Evolutionary conservation across 116 monocot genomes (phyloP), one percentile per base, ranked within the genome.

Genomic region (Cymodocea nodosa): DNA sequence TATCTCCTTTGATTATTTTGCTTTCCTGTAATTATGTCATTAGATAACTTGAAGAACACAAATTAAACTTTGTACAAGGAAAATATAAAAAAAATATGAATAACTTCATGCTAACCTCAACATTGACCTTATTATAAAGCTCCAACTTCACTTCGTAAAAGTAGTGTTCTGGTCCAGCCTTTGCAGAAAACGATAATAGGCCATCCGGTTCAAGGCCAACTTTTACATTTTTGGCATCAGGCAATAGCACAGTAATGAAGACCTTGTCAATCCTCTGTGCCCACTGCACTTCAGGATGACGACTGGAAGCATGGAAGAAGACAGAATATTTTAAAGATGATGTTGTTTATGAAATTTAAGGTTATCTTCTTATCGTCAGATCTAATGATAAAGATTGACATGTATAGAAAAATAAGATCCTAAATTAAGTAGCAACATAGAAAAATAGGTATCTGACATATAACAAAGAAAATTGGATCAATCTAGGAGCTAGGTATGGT

Each of bases 251-350:
- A 19, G 94, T 90, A 53, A 94, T 65, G 71, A 77, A 90, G 51
- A 94, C 87, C 54, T 87, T 90, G 79, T 94, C 90, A 15, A 65
- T 35, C 68, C 94, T 80, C 72, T 94, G 73, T 5, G 94, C 94
- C 94, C 94, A 94, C 75, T 87, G 84, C 63, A 90, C 85, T 70
- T 87, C 87, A 50, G 94, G 89, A 73, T 94, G 87, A 60, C 94
- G 94, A 61, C 93, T 89, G 48, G 48, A 8, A 75, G 6, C 25
- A 19, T 13, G 24, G 23, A 65, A 39, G 7, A 15, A 17, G 14
- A 37, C 7, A 10, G 9, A 44, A 8, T 44, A 44, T 8, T 44
- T 44, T 12, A 8, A 44, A 44, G 44, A 44, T 12, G 8, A 44
- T 44, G 39, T 9, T 2, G 39, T 39, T 39, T 2, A 44, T 6